phyloP scores from a whole-genome alignment of 192 early-diverging fungal species.

The Coemansia sp. region DNA sequence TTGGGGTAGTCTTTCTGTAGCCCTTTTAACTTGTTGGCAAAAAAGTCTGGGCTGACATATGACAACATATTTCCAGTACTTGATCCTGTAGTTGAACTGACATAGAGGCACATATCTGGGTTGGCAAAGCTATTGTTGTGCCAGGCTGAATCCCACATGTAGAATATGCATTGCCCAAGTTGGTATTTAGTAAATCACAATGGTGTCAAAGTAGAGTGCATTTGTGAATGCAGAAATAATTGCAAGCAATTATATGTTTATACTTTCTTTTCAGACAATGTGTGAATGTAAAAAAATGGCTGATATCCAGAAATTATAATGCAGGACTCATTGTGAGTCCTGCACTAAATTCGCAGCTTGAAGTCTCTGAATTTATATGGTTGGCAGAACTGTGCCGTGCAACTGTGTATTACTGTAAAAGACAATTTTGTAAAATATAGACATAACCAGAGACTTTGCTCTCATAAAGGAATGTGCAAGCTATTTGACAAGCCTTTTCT shows the following conservation, averaged over 20 bases:
- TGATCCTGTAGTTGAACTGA: slow-evolving; percentile 58
- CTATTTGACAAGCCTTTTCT: no score
- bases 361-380: no score
- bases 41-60: slow-evolving; percentile 45
- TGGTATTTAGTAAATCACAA: not conserved
- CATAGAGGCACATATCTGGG: slow-evolving; percentile 57
- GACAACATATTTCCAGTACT: slow-evolving; percentile 53
- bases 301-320: not conserved
- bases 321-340: no score
- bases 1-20: slow-evolving; percentile 38
- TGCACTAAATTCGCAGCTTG: no score
- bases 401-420: no score
- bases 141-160: slow-evolving; percentile 60
- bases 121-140: slow-evolving; percentile 58
- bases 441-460: no score
- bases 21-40: slow-evolving; percentile 40
- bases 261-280: not conserved
- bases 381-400: no score
- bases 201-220: not conserved
- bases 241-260: not conserved
- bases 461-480: no score
- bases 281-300: not conserved
- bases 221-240: not conserved
- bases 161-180: not conserved
- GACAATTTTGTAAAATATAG: no score